Conservation (phyloP, 495 filamentous ascomycete species). For the Chaetomidium leptoderma region DNA sequence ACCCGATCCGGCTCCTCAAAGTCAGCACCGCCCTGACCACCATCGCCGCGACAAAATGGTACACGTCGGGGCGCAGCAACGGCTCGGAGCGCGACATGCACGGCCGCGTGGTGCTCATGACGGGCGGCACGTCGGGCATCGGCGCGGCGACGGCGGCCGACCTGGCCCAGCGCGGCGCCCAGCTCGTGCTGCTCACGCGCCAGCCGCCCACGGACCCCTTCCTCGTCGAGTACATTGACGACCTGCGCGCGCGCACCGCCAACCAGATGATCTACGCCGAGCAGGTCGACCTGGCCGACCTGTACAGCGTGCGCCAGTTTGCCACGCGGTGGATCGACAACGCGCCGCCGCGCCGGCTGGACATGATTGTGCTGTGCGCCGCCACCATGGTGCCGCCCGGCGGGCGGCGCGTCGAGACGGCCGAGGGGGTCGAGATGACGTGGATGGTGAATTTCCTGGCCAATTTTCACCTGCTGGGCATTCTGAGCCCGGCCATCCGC, state of each 20-base stretch:
- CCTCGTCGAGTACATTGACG: conserved; percentile 85
- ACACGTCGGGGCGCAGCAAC: conserved; percentile 71
- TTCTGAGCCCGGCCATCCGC: conserved; percentile 79
- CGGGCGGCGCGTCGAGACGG: conserved; percentile 49
- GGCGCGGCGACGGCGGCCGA: conserved; percentile 68
- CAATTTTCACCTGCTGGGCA: conserved; percentile 90
- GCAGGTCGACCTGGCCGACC: conserved; percentile 79
- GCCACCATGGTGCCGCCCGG: conserved; percentile 66
- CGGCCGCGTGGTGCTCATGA: conserved; percentile 87
- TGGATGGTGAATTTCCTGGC: conserved; percentile 95
- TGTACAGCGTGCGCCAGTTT: conserved; percentile 85
- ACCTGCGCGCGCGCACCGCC: conserved; percentile 70
- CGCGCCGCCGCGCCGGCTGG: conserved; percentile 80
- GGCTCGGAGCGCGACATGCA: conserved; percentile 81
- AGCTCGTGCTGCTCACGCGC: conserved; percentile 84
- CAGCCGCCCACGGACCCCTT: conserved; percentile 78
- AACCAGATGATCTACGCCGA: conserved; percentile 94
- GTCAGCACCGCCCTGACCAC: conserved; percentile 53
- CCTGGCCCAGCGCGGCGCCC: conserved; percentile 79
- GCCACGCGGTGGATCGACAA: conserved; percentile 99
- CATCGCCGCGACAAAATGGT: conserved; percentile 68
- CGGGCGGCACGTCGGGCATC: conserved; percentile 92
- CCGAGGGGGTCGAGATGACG: conserved; percentile 77
- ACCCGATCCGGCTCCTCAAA: conserved; percentile 57
- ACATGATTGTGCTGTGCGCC: conserved; percentile 87